Evolutionary conservation across 2,329 filamentous ascomycete species (phyloP), one percentile per base, ranked within the genome.

Genomic region (Curvularia eragrostidis): DNA sequence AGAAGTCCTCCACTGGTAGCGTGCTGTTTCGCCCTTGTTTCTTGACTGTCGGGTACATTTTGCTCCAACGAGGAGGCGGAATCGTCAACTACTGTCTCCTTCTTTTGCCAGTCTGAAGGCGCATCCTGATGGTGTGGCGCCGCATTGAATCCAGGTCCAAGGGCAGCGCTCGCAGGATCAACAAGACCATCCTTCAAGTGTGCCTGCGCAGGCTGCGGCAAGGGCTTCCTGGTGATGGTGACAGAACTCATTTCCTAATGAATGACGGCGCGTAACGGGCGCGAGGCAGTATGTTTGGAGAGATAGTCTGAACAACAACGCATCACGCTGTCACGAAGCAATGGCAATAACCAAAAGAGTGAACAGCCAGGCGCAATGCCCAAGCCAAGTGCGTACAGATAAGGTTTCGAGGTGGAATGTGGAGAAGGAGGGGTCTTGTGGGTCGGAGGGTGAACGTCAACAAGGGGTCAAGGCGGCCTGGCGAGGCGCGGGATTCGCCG

Each of bases 221-320:
- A 48, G 30, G 70, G 69, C 42, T 69, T 70, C 41, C 63, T 58
- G 34, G 64, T 56, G 56, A 69, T 64, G 10, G 42, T 56, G 48
- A 46, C 53, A 19, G 59, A 46, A 57, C 53, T 67, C 71, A 74
- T 74, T 34, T 49, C 46, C 39, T 44, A 44, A 41, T 5, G 19
- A 52, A 24, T 47, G 26, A 44, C 48, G 46, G 64, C 63, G 63
- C 58, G 63, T 63, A 54, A 38, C 42, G 43, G 21, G 50, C 51
- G 36, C 46, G 32, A 39, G 34, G 38, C 41, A 38, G 36, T n/a
- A 42, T n/a, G 38, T 36, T 18, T n/a, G n/a, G 19, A 44, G 47
- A 59, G 53, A 50, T 66, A 61, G 67, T 30, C 41, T 38, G 49
- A 59, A 58, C 36, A 34, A 52, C 38, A 41, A 38, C 28, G 36